These are phyloP conservation scores for Pleodorina starrii DNA, from an alignment of 139 green algal genomes.

Conservation along the genomic window DNA sequence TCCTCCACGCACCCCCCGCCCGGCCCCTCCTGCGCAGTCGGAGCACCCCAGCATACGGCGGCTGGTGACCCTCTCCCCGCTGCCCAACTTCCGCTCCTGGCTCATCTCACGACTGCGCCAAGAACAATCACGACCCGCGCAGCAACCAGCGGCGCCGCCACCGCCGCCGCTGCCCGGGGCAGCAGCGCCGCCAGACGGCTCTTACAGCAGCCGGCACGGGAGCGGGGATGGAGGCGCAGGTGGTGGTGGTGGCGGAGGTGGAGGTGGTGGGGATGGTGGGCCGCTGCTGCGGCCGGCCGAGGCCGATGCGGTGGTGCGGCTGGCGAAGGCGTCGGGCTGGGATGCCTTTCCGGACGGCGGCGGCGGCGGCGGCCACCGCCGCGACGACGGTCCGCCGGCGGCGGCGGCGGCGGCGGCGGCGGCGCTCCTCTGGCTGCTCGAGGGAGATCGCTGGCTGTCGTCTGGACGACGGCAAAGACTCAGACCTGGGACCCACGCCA, in stretches of 20 bases:
- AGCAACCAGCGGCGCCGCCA: not conserved
- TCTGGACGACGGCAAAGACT: too few relatives aligned
- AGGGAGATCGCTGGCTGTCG: slow-evolving; percentile 3
- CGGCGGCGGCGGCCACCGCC: not conserved
- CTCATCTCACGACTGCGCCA: slow-evolving; percentile 61
- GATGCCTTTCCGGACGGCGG: not conserved
- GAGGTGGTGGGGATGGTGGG: not conserved
- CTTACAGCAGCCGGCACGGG: not conserved
- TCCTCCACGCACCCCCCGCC: too few relatives aligned
- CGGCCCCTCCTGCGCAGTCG: not conserved
- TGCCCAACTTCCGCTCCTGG: slow-evolving; percentile 83
- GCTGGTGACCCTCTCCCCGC: slow-evolving; percentile 84
- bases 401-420: not conserved
- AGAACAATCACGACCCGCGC: not conserved
- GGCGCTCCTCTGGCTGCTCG: slow-evolving; percentile 10
- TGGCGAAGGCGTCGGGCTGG: not conserved
- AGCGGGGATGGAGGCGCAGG: not conserved
- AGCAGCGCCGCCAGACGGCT: not conserved
- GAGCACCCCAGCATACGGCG: slow-evolving; percentile 69
- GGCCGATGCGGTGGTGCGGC: not conserved
- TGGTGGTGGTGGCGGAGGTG: not conserved
- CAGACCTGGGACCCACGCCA: too few relatives aligned
- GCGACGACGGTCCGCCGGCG: not conserved
- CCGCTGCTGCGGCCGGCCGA: not conserved
- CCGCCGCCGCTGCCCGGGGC: not conserved